phyloP scores from a whole-genome alignment of 1,284 basidiomycete species.

The Moesziomyces parantarcticus region DNA sequence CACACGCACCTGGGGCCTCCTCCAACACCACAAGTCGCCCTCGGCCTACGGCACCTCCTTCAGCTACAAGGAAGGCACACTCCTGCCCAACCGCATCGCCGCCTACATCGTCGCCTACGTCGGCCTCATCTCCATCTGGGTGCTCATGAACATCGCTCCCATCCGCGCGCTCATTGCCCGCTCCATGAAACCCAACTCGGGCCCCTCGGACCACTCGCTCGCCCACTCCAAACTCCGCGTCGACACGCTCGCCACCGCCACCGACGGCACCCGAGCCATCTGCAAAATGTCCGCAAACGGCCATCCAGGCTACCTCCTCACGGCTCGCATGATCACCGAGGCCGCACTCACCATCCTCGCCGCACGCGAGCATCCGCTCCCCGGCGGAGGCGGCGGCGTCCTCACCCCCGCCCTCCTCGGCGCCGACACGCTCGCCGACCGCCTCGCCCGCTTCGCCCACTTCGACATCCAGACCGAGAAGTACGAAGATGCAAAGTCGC shows the following conservation, averaged over 20 bases:
- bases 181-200: slow-evolving; percentile 28
- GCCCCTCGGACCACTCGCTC: slow-evolving; percentile 20
- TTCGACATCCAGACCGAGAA: slow-evolving; percentile 71
- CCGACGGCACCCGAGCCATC: slow-evolving; percentile 70
- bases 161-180: slow-evolving; percentile 9
- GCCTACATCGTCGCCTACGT: slow-evolving; percentile 70
- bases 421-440: slow-evolving; percentile 77
- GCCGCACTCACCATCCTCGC: slow-evolving; percentile 77
- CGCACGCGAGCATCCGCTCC: slow-evolving; percentile 69
- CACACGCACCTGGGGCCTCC: slow-evolving; percentile 81
- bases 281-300: slow-evolving; percentile 77
- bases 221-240: slow-evolving; percentile 12
- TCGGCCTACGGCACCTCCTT: slow-evolving; percentile 71
- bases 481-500: slow-evolving; percentile 18
- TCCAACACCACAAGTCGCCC: slow-evolving; percentile 69
- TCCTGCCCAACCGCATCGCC: slow-evolving; percentile 69
- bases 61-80: slow-evolving; percentile 79
- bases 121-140: slow-evolving; percentile 66
- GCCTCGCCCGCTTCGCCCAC: slow-evolving; percentile 73
- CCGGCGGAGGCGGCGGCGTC: slow-evolving; percentile 77
- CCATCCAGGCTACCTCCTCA: slow-evolving; percentile 82
- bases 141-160: slow-evolving; percentile 28
- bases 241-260: slow-evolving; percentile 69
- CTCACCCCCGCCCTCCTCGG: slow-evolving; percentile 82
- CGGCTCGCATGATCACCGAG: slow-evolving; percentile 79